Conservation (phyloP, 164 flowering plant species). For the Sedum album region DNA sequence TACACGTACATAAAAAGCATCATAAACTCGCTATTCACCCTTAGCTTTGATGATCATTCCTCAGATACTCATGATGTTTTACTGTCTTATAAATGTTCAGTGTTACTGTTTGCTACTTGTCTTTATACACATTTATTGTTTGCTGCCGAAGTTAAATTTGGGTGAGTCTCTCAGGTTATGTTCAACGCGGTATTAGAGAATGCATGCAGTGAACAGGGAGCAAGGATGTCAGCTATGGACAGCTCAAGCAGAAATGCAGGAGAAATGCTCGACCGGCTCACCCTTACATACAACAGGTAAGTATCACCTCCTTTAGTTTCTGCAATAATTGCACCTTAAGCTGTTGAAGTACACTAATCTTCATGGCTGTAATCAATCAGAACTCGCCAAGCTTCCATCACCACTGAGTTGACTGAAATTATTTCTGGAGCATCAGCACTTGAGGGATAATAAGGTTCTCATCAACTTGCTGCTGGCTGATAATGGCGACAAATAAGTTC, state of each 20-base stretch:
- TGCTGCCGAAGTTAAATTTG: not conserved
- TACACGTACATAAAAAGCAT: not conserved
- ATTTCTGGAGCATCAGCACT: too few relatives aligned
- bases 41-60: not conserved
- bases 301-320: slow-evolving; percentile 16
- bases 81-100: not conserved
- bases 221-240: slow-evolving; percentile 99
- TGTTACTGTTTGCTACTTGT: not conserved
- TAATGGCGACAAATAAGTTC: slow-evolving; percentile 32
- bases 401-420: too few relatives aligned
- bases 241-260: slow-evolving; percentile 94
- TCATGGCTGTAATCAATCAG: slow-evolving; percentile 24
- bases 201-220: too few relatives aligned
- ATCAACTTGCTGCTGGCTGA: slow-evolving; percentile 25
- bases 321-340: not conserved
- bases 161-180: slow-evolving; percentile 39
- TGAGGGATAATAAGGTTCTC: slow-evolving; percentile 96
- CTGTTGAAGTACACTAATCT: slow-evolving; percentile 9
- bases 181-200: too few relatives aligned
- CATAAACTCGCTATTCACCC: not conserved
- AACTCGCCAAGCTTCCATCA: too few relatives aligned
- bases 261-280: too few relatives aligned
- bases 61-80: not conserved
- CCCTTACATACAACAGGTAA: slow-evolving; percentile 96
- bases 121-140: not conserved